Percentiles rank a stretch among this genome's conserved stretches.
phyloP scores from a whole-genome alignment of 768 basidiomycete species.

The Leccinellum albellum region DNA sequence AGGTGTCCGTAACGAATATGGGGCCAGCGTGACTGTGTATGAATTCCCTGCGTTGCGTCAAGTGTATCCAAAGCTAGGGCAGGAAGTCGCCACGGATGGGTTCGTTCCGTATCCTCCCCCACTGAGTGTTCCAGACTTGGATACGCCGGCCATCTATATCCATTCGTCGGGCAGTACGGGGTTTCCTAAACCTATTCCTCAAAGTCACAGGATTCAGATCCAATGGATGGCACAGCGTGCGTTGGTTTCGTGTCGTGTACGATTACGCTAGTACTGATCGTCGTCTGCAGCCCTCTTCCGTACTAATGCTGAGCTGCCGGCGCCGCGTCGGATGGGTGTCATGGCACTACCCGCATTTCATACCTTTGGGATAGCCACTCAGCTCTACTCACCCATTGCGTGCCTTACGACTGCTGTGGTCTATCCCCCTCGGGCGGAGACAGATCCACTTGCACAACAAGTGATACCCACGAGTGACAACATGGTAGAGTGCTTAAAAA shows the following conservation, averaged over 20 bases:
- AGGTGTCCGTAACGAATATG: not conserved
- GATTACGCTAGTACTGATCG: not conserved
- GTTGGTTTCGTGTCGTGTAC: not conserved
- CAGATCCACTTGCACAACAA: slow-evolving; percentile 26
- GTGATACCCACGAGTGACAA: slow-evolving; percentile 38
- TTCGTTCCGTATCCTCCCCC: slow-evolving; percentile 18
- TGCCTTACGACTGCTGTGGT: slow-evolving; percentile 16
- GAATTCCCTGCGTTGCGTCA: slow-evolving; percentile 19
- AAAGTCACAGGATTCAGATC: slow-evolving; percentile 31
- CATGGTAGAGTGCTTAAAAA: slow-evolving; percentile 33
- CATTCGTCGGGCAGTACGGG: slow-evolving; percentile 52
- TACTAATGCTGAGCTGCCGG: slow-evolving; percentile 1
- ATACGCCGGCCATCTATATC: slow-evolving; percentile 41
- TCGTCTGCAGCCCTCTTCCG: slow-evolving; percentile 1
- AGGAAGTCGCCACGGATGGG: slow-evolving; percentile 21
- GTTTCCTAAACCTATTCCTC: slow-evolving; percentile 44
- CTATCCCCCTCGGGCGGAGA: slow-evolving; percentile 26
- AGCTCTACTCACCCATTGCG: slow-evolving; percentile 21
- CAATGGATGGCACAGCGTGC: slow-evolving; percentile 37
- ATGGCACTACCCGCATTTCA: slow-evolving; percentile 31
- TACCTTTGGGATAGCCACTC: slow-evolving; percentile 13
- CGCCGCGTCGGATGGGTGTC: slow-evolving; percentile 15
- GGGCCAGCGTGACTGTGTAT: slow-evolving; percentile 4
- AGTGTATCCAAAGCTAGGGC: slow-evolving; percentile 41
- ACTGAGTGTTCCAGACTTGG: slow-evolving; percentile 18